Evolutionary conservation across 495 filamentous ascomycete genomes (phyloP).

Genomic region (Daldinia childiae): DNA sequence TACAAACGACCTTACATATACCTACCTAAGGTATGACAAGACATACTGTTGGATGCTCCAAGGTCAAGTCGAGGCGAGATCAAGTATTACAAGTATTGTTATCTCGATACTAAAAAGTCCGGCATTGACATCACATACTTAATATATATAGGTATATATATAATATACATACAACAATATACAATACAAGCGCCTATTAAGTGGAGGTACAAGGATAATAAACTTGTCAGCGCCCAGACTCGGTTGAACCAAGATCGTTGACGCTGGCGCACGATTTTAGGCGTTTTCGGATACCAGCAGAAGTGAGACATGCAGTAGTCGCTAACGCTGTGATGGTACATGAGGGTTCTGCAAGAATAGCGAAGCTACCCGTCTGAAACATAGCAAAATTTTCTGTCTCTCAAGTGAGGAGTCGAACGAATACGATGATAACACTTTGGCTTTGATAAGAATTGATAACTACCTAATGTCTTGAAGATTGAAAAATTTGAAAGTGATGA

Average conservation of each 20-base stretch:
- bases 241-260: slow-evolving; percentile 41
- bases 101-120: background rate
- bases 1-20: background rate
- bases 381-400: slow-evolving; percentile 11
- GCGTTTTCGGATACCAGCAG: slow-evolving; percentile 16
- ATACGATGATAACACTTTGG: slow-evolving; percentile 6
- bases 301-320: slow-evolving; percentile 48
- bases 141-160: too few relatives aligned
- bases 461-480: too few relatives aligned
- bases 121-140: background rate
- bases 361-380: slow-evolving; percentile 43
- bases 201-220: slow-evolving; percentile 35
- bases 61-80: background rate
- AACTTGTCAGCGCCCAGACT: slow-evolving; percentile 9
- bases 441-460: background rate
- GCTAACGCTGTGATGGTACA: slow-evolving; percentile 40
- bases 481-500: slow-evolving; percentile 14
- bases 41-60: background rate
- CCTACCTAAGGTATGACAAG: background rate
- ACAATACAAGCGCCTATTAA: slow-evolving; percentile 27
- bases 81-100: background rate
- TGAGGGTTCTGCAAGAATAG: slow-evolving; percentile 35
- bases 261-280: slow-evolving; percentile 31
- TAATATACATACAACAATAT: too few relatives aligned
- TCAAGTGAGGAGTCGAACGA: slow-evolving; percentile 15